Base-by-base conservation (phyloP, 768 basidiomycete species). In the Astraeus odoratus region DNA sequence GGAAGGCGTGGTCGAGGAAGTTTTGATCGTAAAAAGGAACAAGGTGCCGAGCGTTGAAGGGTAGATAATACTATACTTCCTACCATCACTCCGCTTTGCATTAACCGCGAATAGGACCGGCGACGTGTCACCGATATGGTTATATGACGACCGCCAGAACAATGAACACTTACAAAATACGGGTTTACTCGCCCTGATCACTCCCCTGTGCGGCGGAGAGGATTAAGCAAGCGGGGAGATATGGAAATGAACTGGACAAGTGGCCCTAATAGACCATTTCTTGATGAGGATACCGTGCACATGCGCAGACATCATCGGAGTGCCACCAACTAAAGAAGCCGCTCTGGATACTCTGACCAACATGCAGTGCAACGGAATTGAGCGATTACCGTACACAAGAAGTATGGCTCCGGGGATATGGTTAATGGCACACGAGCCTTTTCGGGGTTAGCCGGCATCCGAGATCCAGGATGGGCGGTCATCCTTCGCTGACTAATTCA, bases 1-100 rank as follows among this genome's bases (percentile, higher is more conserved):
- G 64, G 52, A 58, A 48, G 48, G 47, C 60, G 61, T 61, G 50
- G 57, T 64, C 59, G 61, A 64, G 61, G 60, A 64, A 61, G 58
- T 64, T 57, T n/a, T 66, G 62, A 64, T 64, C 51, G 43, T 45
- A 59, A 39, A 52, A 53, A 55, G 61, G 58, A 51, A 55, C 53
- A 40, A 49, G 42, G 39, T 27, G 35, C 55, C 39, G 37, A 48
- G 34, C 44, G 48, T 40, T 44, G 33, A 43, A 47, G 46, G 38
- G 47, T 48, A 50, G 55, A 48, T 51, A 42, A 34, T 39, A 39
- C 37, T 24, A 10, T 27, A 18, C 39, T 41, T 41, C 27, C 39
- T n/a, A n/a, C n/a, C 25, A 41, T 26, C 39, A 20, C 19, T 8
- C 27, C 25, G 22, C n/a, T n/a, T n/a, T 27, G n/a, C 39, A 41